Evolutionary conservation across 2,329 filamentous ascomycete species (phyloP).

Genomic region (Fusarium sacchari): DNA sequence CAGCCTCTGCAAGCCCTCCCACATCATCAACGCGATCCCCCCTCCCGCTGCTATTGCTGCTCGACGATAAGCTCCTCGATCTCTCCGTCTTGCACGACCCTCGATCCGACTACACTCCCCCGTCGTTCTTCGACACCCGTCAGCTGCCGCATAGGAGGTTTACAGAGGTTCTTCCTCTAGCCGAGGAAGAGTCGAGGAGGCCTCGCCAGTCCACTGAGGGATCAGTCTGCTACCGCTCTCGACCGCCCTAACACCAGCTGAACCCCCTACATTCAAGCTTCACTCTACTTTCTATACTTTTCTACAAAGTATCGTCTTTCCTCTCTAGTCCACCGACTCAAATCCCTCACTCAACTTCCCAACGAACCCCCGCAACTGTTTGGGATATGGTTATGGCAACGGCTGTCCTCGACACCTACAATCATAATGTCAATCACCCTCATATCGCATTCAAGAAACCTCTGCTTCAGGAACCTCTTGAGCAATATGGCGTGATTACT

Average conservation of each 20-base stretch:
- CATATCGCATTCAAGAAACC: constrained; percentile 59
- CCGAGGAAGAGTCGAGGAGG: constrained; percentile 99
- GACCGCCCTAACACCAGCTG: constrained; percentile 85
- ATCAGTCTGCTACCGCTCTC: constrained; percentile 93
- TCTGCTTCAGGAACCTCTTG: constrained; percentile 51
- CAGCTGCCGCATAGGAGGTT: constrained; percentile 99
- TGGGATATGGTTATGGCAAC: constrained; percentile 75
- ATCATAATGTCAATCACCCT: constrained; percentile 60
- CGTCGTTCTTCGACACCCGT: constrained; percentile 69
- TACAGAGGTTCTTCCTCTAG: constrained; percentile 98
- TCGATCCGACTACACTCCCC: constrained; percentile 57
- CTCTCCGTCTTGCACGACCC: constrained; percentile 61
- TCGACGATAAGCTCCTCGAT: constrained; percentile 61
- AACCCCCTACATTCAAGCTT: constrained; percentile 40
- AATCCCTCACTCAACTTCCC: constrained; percentile 25
- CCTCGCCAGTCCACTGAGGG: constrained; percentile 91
- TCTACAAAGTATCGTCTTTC: not conserved
- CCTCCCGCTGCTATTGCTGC: constrained; percentile 64
- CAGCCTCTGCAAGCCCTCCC: constrained; percentile 70
- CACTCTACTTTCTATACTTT: constrained; percentile 6
- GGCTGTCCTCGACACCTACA: constrained; percentile 64
- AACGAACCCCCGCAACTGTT: constrained; percentile 39
- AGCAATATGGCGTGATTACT: constrained; percentile 54
- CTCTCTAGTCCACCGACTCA: not conserved
- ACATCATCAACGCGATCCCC: constrained; percentile 73